Evolutionary conservation across 495 filamentous ascomycete genomes (phyloP).

Genomic region (Amniculicola lignicola): DNA sequence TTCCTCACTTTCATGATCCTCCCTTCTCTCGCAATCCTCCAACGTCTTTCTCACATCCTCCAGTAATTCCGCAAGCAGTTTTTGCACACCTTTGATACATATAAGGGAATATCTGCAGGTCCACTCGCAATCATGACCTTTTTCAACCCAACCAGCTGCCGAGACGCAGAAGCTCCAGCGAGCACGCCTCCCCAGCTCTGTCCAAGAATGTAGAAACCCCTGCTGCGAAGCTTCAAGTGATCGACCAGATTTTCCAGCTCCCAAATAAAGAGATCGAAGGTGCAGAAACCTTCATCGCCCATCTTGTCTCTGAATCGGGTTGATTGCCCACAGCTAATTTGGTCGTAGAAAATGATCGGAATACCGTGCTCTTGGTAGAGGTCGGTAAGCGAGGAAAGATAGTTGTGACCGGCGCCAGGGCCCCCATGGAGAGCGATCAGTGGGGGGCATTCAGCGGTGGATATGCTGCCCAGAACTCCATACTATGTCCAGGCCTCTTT

Average conservation of each 20-base stretch:
- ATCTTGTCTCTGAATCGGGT: constrained; percentile 47
- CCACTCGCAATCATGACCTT: constrained; percentile 46
- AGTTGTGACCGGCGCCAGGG: constrained; percentile 47
- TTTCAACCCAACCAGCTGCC: constrained; percentile 42
- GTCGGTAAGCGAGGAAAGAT: constrained; percentile 44
- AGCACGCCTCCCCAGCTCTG: constrained; percentile 55
- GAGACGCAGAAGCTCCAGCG: constrained; percentile 41
- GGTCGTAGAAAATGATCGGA: constrained; percentile 55
- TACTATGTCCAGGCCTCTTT: constrained; percentile 50
- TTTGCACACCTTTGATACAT: constrained; percentile 34
- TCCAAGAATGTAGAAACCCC: constrained; percentile 47
- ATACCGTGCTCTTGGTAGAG: constrained; percentile 37
- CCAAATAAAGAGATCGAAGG: constrained; percentile 45
- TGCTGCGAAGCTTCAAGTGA: constrained; percentile 40
- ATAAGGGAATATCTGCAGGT: constrained; percentile 41
- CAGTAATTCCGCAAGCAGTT: constrained; percentile 43
- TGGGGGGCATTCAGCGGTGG: constrained; percentile 27
- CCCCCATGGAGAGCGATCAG: constrained; percentile 50
- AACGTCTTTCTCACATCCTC: constrained; percentile 45
- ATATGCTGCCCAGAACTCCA: constrained; percentile 41
- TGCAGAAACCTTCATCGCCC: constrained; percentile 49
- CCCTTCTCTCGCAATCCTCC: constrained; percentile 40
- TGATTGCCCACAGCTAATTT: constrained; percentile 49
- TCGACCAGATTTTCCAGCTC: constrained; percentile 52
- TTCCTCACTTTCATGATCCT: constrained; percentile 44